Percentiles rank a stretch among this genome's conserved stretches.
phyloP scores from a whole-genome alignment of 2,329 filamentous ascomycete genomes.

The Phialophora expanda region DNA sequence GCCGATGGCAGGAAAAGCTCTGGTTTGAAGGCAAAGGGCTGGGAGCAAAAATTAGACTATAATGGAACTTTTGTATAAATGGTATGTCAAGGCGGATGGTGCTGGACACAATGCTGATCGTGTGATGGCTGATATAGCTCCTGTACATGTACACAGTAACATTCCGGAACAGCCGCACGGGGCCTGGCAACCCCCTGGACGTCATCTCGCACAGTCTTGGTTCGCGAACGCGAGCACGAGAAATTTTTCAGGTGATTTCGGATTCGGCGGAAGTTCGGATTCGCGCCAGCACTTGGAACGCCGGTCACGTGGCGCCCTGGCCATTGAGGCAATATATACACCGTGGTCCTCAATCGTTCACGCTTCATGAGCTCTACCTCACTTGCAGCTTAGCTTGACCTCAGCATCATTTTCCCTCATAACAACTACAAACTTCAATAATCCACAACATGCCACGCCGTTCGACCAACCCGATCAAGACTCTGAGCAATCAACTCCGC shows the following conservation, averaged over 20 bases:
- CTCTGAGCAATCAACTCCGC: conserved; percentile 25
- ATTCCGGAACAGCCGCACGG: not conserved
- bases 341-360: not conserved
- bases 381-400: not conserved
- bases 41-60: conserved; percentile 66
- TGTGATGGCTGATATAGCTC: conserved; percentile 1
- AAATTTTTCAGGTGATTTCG: conserved; percentile 14
- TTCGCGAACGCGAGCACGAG: not conserved
- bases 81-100: conserved; percentile 10
- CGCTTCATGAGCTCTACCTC: not conserved
- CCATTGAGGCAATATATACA: conserved; percentile 18
- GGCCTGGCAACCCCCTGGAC: not conserved
- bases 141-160: conserved; percentile 9
- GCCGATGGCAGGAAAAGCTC: conserved; percentile 73
- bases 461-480: conserved; percentile 21
- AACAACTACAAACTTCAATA: not conserved
- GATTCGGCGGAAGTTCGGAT: conserved; percentile 22
- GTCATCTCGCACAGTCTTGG: not conserved
- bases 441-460: not conserved
- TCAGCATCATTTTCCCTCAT: not conserved
- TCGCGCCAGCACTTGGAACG: conserved; percentile 19
- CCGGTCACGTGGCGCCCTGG: conserved; percentile 29
- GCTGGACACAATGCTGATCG: not conserved
- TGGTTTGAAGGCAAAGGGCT: conserved; percentile 74
- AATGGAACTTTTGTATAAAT: conserved; percentile 5